These are phyloP conservation scores for Taxillus chinensis DNA, from an alignment of 164 flowering plant species.

Conservation along the genomic window DNA sequence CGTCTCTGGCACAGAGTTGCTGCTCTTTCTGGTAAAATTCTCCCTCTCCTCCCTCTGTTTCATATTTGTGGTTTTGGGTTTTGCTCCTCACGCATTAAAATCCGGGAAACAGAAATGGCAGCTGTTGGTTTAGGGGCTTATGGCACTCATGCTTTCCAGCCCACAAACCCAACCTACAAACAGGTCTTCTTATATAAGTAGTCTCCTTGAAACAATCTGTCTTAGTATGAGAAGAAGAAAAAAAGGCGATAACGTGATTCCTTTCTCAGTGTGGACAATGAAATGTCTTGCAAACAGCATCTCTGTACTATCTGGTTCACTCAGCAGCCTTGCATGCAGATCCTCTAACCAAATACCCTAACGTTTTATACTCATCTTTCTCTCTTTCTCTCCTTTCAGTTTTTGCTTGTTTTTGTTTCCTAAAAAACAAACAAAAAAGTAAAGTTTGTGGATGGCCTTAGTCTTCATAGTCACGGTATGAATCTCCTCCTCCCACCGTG, in stretches of 20 bases:
- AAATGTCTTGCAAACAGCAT: conserved; percentile 95
- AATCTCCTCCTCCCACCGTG: not conserved
- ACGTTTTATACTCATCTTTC: conserved; percentile 38
- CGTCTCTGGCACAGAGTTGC: conserved; percentile 78
- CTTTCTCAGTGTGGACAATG: conserved; percentile 8
- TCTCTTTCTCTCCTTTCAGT: not conserved
- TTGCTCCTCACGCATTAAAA: conserved; percentile 1
- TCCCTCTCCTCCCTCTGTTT: not conserved
- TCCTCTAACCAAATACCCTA: conserved; percentile 63
- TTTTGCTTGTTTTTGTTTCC: not conserved
- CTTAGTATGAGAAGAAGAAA: no score
- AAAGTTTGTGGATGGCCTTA: not conserved
- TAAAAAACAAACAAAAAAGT: no score
- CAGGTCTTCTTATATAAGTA: conserved; percentile 30
- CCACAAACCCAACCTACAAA: conserved; percentile 69
- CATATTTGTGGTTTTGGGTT: not conserved
- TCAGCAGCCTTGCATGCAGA: conserved; percentile 84
- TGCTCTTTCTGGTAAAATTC: conserved; percentile 53
- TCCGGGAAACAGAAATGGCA: conserved; percentile 47
- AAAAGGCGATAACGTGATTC: not conserved
- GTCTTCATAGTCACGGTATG: no score
- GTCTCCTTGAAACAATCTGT: not conserved
- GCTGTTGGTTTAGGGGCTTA: conserved; percentile 86
- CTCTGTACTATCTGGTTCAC: conserved; percentile 86
- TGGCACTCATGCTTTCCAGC: conserved; percentile 84